phyloP scores from a whole-genome alignment of 345 rosid genomes.

The Ricinus communis region DNA sequence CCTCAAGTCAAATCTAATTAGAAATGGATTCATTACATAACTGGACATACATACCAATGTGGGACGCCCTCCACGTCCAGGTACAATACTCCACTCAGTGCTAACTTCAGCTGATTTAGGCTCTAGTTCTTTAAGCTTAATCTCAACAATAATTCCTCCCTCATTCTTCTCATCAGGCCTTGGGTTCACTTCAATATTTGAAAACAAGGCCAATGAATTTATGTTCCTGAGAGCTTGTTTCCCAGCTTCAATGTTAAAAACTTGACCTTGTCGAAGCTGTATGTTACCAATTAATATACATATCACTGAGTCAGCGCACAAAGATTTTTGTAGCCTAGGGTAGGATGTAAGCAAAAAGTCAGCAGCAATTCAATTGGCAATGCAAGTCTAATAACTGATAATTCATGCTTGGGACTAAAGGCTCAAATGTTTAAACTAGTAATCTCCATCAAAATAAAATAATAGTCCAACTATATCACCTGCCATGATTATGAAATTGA shows the following conservation, averaged over 20 bases:
- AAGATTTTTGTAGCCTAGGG: neutral
- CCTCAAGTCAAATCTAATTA: neutral
- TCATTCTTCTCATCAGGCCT: constrained; percentile 96
- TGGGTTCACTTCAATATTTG: constrained; percentile 95
- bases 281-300: constrained; percentile 22
- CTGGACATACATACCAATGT: constrained; percentile 56
- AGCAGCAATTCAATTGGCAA: constrained; percentile 3
- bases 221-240: constrained; percentile 88
- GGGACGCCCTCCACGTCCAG: constrained; percentile 98
- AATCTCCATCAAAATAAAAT: neutral
- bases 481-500: no score
- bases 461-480: no score
- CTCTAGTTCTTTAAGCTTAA: constrained; percentile 93
- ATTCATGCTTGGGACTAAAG: neutral
- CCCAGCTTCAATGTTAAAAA: constrained; percentile 94
- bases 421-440: no score
- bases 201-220: constrained; percentile 76
- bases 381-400: neutral
- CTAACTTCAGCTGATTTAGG: constrained; percentile 99
- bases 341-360: neutral
- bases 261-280: constrained; percentile 82
- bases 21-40: neutral
- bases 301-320: constrained; percentile 9
- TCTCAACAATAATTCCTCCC: constrained; percentile 96
- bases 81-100: constrained; percentile 98